These are phyloP conservation scores for Sarocladium oryzae DNA, from an alignment of 2,329 filamentous ascomycete species.

Conservation along the genomic window DNA sequence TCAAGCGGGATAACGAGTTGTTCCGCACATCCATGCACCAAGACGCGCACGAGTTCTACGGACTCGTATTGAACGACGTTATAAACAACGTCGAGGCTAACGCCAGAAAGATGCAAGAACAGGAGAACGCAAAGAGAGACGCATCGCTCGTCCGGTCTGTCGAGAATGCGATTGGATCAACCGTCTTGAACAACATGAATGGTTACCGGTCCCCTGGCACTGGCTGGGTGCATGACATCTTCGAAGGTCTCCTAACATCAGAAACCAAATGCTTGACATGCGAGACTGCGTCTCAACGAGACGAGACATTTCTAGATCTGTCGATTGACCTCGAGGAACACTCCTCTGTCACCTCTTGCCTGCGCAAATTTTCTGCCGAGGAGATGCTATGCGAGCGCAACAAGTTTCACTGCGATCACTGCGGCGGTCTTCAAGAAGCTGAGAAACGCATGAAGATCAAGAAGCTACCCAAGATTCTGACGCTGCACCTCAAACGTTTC, in stretches of 20 bases:
- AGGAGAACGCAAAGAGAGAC: slow-evolving; percentile 32
- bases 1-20: slow-evolving; percentile 93
- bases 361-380: slow-evolving; percentile 93
- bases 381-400: slow-evolving; percentile 98
- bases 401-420: slow-evolving; percentile 98
- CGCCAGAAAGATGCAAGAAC: slow-evolving; percentile 56
- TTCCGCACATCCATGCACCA: slow-evolving; percentile 97
- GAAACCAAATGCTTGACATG: slow-evolving; percentile 96
- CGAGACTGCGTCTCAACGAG: slow-evolving; percentile 88
- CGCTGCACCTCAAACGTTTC: slow-evolving; percentile 91
- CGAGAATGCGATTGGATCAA: slow-evolving; percentile 28
- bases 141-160: slow-evolving; percentile 45
- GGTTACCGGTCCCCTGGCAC: slow-evolving; percentile 55
- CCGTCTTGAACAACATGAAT: slow-evolving; percentile 27
- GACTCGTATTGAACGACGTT: slow-evolving; percentile 89
- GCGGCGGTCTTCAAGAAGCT: slow-evolving; percentile 91
- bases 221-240: slow-evolving; percentile 94
- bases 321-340: slow-evolving; percentile 95
- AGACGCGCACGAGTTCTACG: slow-evolving; percentile 95
- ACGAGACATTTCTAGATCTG: slow-evolving; percentile 92
- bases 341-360: slow-evolving; percentile 89
- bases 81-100: slow-evolving; percentile 91
- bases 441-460: slow-evolving; percentile 99
- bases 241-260: slow-evolving; percentile 89
- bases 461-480: slow-evolving; percentile 81